These are phyloP conservation scores for Primulina huaijiensis DNA, from an alignment of 257 asterid genomes.

Conservation along the genomic window DNA sequence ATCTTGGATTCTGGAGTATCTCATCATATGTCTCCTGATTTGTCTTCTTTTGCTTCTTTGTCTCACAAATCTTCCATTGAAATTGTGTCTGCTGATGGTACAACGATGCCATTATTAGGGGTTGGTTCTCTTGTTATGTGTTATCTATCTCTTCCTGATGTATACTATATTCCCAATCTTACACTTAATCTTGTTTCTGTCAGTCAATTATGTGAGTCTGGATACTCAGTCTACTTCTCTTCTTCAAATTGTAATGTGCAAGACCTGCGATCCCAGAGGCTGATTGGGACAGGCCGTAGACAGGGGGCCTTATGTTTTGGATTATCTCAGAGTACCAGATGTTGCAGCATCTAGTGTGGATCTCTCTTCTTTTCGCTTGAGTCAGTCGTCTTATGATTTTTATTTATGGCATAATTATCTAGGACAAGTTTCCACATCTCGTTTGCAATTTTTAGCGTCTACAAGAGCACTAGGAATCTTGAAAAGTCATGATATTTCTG, in stretches of 20 bases:
- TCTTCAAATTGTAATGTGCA: neutral
- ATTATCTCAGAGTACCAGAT: neutral
- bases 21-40: neutral
- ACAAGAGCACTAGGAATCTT: too few species aligned
- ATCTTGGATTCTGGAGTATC: neutral
- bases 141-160: too few species aligned
- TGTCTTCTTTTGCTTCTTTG: neutral
- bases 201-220: neutral
- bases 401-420: slow-evolving; percentile 8
- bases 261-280: neutral
- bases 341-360: neutral
- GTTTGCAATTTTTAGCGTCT: too few species aligned
- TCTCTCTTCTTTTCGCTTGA: neutral
- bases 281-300: slow-evolving; percentile 16
- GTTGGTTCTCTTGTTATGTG: neutral
- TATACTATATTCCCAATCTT: neutral
- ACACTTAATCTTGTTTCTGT: neutral
- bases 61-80: neutral
- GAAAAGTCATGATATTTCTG: neutral
- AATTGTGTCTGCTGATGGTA: neutral
- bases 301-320: slow-evolving; percentile 8
- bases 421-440: too few species aligned
- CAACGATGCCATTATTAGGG: neutral
- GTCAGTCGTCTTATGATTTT: neutral
- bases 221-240: neutral